Evolutionary conservation across 192 early-diverging fungal genomes (phyloP), one percentile per base, ranked within the genome.

Genomic region (Endogone sp.): DNA sequence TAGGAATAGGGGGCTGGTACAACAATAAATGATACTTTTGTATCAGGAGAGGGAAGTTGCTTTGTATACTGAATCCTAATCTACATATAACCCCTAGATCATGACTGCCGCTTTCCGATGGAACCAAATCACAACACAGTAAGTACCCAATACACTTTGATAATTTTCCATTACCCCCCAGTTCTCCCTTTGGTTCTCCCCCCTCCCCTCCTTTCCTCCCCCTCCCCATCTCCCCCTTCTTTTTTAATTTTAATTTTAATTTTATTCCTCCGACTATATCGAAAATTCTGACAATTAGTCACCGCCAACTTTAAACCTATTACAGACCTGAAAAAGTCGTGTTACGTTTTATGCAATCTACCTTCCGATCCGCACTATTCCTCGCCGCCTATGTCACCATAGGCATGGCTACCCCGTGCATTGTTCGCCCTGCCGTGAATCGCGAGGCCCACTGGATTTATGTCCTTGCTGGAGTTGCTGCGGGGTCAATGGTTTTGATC

Each of bases 321-420:
- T 2, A 6, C 74, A 68, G 82, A n/a, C 81, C 84, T 21, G 72
- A 76, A 30, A 65, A 68, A 21, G 72, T 77, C 28, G 63, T 81
- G 6, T 61, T 75, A 27, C 84, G 81, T 22, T 79, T 89, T 49
- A 25, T 81, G 6, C 78, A 79, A 57, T 87, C 86, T 1, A 86
- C 81, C 31, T 31, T 80, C 9, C 80, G 88, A 59, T 88, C 87
- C 64, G 79, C 82, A 9, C 28, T 88, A 29, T 91, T 90, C 80
- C 78, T 89, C 37, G 70, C 84, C 0, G 65, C 84, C 24, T 84
- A 88, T 70, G 78, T 86, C 37, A 66, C 73, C 32, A 70, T 68
- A 25, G 82, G 82, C 20, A 74, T 86, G 37, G 81, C 81, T 55
- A 75, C 73, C 1, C 78, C 87, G 20, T 91, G 90, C 49, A n/a